Percentiles rank a stretch among this genome's conserved stretches.
These are phyloP conservation scores for Pseudozyma sp. DNA, from an alignment of 1,284 basidiomycete genomes.

Conservation along the genomic window DNA sequence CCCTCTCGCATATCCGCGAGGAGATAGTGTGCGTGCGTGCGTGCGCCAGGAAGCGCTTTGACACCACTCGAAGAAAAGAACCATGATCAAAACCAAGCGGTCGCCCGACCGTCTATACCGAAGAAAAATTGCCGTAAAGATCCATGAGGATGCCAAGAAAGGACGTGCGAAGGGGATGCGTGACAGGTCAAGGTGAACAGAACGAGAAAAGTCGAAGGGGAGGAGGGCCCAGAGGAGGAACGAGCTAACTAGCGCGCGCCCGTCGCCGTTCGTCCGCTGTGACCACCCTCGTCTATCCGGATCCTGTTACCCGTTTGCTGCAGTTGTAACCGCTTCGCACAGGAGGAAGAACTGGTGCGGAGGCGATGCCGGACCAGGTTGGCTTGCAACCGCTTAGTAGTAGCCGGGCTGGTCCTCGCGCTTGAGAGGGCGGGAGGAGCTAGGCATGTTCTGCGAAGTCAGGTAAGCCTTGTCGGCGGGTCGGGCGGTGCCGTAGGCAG, in stretches of 20 bases:
- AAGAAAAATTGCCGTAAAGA: constrained; percentile 12
- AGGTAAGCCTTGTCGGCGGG: constrained; percentile 53
- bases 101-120: constrained; percentile 39
- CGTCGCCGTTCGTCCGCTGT: not conserved
- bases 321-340: not conserved
- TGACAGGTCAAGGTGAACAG: not conserved
- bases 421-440: constrained; percentile 46
- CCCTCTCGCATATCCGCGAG: constrained; percentile 59
- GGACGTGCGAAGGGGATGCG: constrained; percentile 1
- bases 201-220: not conserved
- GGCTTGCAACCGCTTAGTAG: constrained; percentile 30
- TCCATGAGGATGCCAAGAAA: constrained; percentile 29
- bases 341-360: constrained; percentile 5
- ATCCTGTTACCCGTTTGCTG: not conserved
- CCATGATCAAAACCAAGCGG: constrained; percentile 32
- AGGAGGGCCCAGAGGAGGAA: not conserved
- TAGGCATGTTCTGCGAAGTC: constrained; percentile 44
- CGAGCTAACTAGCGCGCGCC: not conserved
- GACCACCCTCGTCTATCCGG: too few species aligned
- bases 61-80: constrained; percentile 21
- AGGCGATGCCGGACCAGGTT: not conserved
- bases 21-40: constrained; percentile 18
- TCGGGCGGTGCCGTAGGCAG: constrained; percentile 48
- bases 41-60: constrained; percentile 1
- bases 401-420: constrained; percentile 53